A percentile compares a stretch with the other conserved stretches of the same genome.
These are phyloP conservation scores for Bacidia gigantensis DNA, from an alignment of 495 filamentous ascomycete genomes.

Conservation along the genomic window DNA sequence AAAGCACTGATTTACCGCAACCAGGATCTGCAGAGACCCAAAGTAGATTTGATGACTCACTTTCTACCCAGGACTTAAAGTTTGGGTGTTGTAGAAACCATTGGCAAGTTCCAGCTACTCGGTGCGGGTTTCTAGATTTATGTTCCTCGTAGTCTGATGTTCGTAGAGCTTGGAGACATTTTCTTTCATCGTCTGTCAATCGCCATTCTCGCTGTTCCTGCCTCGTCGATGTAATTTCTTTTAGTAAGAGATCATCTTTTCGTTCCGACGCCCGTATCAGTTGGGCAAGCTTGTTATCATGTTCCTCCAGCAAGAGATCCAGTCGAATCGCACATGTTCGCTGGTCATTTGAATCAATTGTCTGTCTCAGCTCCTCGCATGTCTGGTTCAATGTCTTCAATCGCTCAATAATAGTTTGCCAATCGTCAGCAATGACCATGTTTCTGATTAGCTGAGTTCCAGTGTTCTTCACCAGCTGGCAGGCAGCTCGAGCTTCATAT, in stretches of 20 bases:
- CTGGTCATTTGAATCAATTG: not conserved
- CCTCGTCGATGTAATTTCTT: too few species aligned
- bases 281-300: not conserved
- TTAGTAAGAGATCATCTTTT: too few species aligned
- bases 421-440: not conserved
- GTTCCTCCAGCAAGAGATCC: not conserved
- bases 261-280: not conserved
- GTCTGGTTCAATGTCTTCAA: not conserved
- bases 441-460: not conserved
- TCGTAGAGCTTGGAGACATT: not conserved
- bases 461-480: not conserved
- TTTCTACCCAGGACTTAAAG: conserved; percentile 18
- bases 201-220: too few species aligned
- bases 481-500: not conserved
- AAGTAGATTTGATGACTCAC: conserved; percentile 14
- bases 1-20: conserved; percentile 30
- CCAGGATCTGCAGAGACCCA: conserved; percentile 31
- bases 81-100: conserved; percentile 23
- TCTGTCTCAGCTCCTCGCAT: not conserved
- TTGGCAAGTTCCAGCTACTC: conserved; percentile 25
- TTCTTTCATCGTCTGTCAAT: not conserved
- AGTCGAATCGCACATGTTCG: not conserved
- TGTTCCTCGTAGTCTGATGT: not conserved
- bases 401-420: not conserved
- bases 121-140: not conserved